Conservation (phyloP, 768 basidiomycete species). For the Pholiota conissans region DNA sequence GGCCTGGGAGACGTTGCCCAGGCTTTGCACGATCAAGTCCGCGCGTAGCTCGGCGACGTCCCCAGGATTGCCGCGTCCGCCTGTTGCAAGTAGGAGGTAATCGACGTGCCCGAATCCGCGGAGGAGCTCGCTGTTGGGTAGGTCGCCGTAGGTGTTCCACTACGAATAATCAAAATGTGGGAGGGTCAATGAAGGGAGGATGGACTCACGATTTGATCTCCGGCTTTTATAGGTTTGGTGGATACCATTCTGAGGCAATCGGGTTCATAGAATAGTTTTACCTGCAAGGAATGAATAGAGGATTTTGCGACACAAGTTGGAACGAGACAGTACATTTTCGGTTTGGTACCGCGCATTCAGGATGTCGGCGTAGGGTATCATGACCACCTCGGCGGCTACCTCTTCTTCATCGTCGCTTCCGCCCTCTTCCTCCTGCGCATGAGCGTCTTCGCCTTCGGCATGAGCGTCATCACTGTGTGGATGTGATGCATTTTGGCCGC, state of each 20-base stretch:
- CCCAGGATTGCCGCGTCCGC: slow-evolving; percentile 66
- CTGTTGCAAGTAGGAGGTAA: slow-evolving; percentile 51
- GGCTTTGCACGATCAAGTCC: slow-evolving; percentile 55
- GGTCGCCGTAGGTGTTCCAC: slow-evolving; percentile 97
- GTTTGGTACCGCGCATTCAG: slow-evolving; percentile 85
- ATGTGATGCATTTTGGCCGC: slow-evolving; percentile 5
- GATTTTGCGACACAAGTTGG: too few relatives aligned
- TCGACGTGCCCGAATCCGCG: slow-evolving; percentile 95
- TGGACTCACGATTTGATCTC: slow-evolving; percentile 82
- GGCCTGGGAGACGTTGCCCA: slow-evolving; percentile 21
- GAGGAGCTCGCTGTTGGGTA: slow-evolving; percentile 91
- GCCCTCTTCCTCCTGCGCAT: slow-evolving; percentile 34
- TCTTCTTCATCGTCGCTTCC: slow-evolving; percentile 41
- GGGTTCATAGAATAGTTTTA: slow-evolving; percentile 81
- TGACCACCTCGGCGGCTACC: slow-evolving; percentile 63
- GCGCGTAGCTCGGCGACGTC: slow-evolving; percentile 80
- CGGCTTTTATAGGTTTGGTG: slow-evolving; percentile 69
- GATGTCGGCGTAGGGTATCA: slow-evolving; percentile 97
- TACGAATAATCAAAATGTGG: slow-evolving; percentile 28
- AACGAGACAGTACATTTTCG: slow-evolving; percentile 69
- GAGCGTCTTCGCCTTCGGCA: slow-evolving; percentile 16
- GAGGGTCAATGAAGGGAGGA: background rate
- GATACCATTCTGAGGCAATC: slow-evolving; percentile 75
- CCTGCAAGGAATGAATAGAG: too few relatives aligned
- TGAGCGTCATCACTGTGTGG: background rate